These are phyloP conservation scores for Metschnikowia bowlesiae DNA, from an alignment of 805 yeast species.

Conservation along the genomic window DNA sequence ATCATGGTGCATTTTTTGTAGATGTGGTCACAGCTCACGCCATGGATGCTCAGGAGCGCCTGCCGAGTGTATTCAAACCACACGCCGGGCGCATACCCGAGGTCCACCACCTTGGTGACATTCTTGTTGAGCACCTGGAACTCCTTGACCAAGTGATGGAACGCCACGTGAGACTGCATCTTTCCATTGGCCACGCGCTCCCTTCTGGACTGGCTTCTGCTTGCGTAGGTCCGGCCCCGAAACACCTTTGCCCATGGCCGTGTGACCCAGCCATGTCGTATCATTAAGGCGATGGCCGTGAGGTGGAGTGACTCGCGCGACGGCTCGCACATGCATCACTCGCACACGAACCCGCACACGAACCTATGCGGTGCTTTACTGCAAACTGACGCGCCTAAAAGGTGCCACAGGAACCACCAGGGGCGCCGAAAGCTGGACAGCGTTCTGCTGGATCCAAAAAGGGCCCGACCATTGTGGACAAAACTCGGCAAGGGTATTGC, in stretches of 20 bases:
- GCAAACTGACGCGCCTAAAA: neutral
- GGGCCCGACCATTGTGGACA: too few species aligned
- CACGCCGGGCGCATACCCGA: conserved; percentile 41
- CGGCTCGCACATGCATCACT: too few species aligned
- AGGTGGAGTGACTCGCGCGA: too few species aligned
- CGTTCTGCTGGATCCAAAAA: too few species aligned
- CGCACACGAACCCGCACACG: too few species aligned
- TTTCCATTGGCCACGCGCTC: conserved; percentile 24
- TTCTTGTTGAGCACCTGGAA: conserved; percentile 23
- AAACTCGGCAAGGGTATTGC: too few species aligned
- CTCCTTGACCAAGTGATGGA: conserved; percentile 26
- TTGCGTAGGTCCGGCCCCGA: neutral
- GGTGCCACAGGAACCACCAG: too few species aligned
- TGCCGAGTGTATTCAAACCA: conserved; percentile 33
- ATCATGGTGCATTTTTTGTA: conserved; percentile 30
- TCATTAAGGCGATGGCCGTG: neutral
- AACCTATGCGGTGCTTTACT: too few species aligned
- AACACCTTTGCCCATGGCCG: neutral
- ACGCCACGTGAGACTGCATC: conserved; percentile 22
- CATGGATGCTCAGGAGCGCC: conserved; percentile 26
- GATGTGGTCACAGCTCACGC: conserved; percentile 26
- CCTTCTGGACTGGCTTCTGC: neutral
- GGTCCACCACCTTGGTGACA: conserved; percentile 32
- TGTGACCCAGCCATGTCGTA: neutral
- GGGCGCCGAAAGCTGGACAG: too few species aligned